These are phyloP conservation scores for Fomitiporia mediterranea DNA, from an alignment of 1,284 basidiomycete species.

Conservation along the genomic window DNA sequence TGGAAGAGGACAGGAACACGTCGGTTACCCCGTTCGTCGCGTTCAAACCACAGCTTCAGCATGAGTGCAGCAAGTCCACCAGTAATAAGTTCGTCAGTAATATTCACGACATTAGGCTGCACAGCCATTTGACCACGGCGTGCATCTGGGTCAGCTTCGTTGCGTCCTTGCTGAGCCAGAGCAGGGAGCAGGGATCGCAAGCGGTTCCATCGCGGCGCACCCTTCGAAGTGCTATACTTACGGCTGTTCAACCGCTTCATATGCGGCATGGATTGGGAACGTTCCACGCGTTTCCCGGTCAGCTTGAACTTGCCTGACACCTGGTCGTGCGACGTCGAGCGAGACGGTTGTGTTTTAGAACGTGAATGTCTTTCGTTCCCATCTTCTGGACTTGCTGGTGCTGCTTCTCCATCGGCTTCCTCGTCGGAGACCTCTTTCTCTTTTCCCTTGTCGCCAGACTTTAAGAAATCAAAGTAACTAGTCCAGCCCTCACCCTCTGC, in stretches of 20 bases:
- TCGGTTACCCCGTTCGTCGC: constrained; percentile 82
- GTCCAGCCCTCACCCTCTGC: constrained; percentile 21
- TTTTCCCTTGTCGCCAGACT: constrained; percentile 23
- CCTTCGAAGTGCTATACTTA: constrained; percentile 36
- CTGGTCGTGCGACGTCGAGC: constrained; percentile 5
- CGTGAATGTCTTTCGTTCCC: not conserved
- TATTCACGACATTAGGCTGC: constrained; percentile 56
- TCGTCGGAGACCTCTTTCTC: constrained; percentile 14
- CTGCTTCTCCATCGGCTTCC: not conserved
- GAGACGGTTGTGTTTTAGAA: not conserved
- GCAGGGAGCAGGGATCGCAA: constrained; percentile 63
- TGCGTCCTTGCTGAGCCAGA: constrained; percentile 36
- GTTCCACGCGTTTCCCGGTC: constrained; percentile 26
- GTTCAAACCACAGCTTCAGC: constrained; percentile 86
- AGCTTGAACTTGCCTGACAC: constrained; percentile 17
- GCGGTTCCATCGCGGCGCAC: constrained; percentile 43
- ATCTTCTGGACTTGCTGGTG: constrained; percentile 13
- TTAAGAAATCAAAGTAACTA: constrained; percentile 30
- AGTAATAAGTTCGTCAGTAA: constrained; percentile 81
- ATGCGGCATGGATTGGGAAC: constrained; percentile 46
- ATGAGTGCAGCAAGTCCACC: constrained; percentile 81
- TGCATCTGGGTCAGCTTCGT: constrained; percentile 12
- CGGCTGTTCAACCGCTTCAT: constrained; percentile 27
- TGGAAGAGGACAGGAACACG: constrained; percentile 88
- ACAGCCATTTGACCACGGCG: constrained; percentile 43